Conservation (phyloP, 495 filamentous ascomycete species). For the Hypoxylon cercidicola region DNA sequence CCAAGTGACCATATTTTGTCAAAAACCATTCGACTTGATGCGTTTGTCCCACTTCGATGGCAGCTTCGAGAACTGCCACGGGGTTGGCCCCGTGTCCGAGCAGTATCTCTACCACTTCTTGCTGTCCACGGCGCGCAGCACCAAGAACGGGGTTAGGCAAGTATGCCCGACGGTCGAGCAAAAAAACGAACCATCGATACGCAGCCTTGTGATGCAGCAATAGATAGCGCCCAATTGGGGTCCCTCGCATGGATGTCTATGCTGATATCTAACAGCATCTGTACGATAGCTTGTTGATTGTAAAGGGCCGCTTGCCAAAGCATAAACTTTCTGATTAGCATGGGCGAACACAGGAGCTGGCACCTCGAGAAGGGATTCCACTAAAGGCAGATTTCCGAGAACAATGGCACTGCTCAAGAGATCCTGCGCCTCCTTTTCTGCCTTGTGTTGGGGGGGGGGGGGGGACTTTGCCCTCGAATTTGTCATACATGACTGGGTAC, state of each 20-base stretch:
- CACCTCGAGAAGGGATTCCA: constrained; percentile 2
- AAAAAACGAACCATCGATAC: neutral
- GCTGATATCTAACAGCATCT: constrained; percentile 2
- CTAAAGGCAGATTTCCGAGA: constrained; percentile 13
- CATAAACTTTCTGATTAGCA: constrained; percentile 5
- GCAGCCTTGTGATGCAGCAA: neutral
- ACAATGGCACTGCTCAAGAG: constrained; percentile 15
- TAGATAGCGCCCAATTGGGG: neutral
- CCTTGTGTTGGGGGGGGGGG: too few species aligned
- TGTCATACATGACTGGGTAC: neutral
- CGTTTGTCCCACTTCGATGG: neutral
- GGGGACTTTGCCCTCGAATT: too few species aligned
- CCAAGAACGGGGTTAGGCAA: too few species aligned
- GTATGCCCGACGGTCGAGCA: neutral
- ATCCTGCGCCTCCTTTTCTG: constrained; percentile 2
- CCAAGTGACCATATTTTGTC: neutral
- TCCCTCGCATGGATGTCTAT: neutral
- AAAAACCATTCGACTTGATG: neutral
- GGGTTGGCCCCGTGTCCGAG: neutral
- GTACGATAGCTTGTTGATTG: neutral
- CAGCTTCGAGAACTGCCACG: neutral
- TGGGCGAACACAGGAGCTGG: neutral
- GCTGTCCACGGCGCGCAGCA: neutral
- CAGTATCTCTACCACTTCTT: neutral
- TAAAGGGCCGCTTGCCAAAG: neutral